Percentiles rank a stretch among this genome's conserved stretches.
phyloP scores from a whole-genome alignment of 2,329 filamentous ascomycete species.

The Cordyceps javanica region DNA sequence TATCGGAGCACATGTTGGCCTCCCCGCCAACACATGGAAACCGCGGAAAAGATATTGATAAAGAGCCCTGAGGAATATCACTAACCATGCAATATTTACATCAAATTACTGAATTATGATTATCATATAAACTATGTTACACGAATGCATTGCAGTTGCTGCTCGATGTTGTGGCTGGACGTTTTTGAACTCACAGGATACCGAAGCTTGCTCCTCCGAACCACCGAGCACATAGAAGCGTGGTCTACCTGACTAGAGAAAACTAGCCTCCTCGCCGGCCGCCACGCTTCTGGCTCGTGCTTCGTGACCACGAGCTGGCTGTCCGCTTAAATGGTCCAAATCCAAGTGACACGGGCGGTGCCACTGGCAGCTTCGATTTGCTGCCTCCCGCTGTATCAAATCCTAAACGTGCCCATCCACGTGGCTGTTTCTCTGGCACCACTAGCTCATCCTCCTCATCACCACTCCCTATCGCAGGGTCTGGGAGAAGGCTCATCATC shows the following conservation, averaged over 20 bases:
- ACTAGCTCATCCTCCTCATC: not conserved
- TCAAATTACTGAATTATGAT: not conserved
- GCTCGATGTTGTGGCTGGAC: too few species aligned
- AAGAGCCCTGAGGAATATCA: not conserved
- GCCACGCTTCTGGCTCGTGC: constrained; percentile 9
- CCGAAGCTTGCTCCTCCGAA: not conserved
- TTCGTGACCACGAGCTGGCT: constrained; percentile 10
- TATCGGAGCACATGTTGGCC: too few species aligned
- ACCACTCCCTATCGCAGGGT: not conserved
- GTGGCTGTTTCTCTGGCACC: not conserved
- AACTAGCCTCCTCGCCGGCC: constrained; percentile 13
- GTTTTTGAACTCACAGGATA: too few species aligned
- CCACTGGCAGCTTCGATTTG: not conserved
- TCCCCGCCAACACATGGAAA: not conserved
- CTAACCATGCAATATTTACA: not conserved
- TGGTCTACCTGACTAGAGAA: constrained; percentile 6
- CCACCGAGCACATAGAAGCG: not conserved
- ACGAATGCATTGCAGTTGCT: not conserved
- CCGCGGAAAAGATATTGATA: not conserved
- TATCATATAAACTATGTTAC: not conserved
- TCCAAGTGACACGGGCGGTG: constrained; percentile 7
- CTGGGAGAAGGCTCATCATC: not conserved
- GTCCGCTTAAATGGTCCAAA: constrained; percentile 13
- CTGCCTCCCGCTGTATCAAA: not conserved
- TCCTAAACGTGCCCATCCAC: constrained; percentile 1